Evolutionary conservation across 106 monocot species (phyloP), one percentile per base, ranked within the genome.

Genomic region (Chionographis japonica): DNA sequence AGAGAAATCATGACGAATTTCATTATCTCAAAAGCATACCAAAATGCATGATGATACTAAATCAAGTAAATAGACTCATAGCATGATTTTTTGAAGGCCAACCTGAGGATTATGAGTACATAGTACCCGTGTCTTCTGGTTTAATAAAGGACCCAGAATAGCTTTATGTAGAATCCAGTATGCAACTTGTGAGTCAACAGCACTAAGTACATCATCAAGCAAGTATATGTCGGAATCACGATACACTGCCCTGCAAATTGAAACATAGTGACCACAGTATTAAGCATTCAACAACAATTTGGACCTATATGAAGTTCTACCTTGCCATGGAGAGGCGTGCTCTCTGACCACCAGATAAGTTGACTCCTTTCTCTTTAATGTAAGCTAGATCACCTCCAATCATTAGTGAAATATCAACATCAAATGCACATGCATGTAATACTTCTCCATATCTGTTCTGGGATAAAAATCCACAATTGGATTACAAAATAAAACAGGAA

Each of bases 151-250:
- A 61, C 92, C 85, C 49, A 85, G 53, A 68, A 98, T 78, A 56
- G 84, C 76, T 68, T 81, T 86, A 15, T 87, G 75, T 61, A 93
- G 69, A 64, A 98, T 89, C 92, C 87, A 90, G 37, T 69, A 70
- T 46, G 92, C 89, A 85, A 98, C 97, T 77, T 92, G 97, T 54
- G 97, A 83, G 83, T 98, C 97, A 80, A 98, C 97, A 27, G 97
- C 87, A 73, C 92, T 98, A 49, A 98, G 81, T 53, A 98, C 72
- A 76, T 98, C 97, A 79, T 98, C 97, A 75, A 98, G 85, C 68
- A 98, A 72, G 65, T 85, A 89, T 57, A 98, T 72, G 75, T 98
- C 97, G 27, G 87, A 83, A 3, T 80, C 74, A 60, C 78, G 77
- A 77, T 98, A 98, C 40, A 90, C 65, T 60, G 97, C 97, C 80